Conservation (phyloP, 495 filamentous ascomycete genomes). For the Sporormia fimetaria region DNA sequence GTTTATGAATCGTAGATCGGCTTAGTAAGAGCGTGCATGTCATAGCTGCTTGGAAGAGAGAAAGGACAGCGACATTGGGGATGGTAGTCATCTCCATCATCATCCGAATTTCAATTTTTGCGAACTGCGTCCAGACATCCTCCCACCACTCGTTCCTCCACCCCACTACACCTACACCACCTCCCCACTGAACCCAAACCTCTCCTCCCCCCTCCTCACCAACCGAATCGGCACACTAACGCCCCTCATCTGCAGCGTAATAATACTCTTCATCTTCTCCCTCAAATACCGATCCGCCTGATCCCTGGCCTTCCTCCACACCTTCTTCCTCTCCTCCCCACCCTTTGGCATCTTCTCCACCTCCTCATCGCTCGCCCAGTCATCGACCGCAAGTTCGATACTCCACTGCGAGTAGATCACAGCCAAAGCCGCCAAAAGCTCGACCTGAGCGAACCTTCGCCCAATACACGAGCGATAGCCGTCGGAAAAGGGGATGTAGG, state of each 20-base stretch:
- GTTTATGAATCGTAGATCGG: too few species aligned
- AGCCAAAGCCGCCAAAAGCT: constrained; percentile 56
- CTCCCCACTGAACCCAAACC: constrained; percentile 47
- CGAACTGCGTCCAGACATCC: too few species aligned
- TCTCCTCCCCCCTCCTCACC: constrained; percentile 46
- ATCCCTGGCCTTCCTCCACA: constrained; percentile 45
- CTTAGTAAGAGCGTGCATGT: too few species aligned
- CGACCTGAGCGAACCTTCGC: constrained; percentile 65
- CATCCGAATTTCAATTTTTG: too few species aligned
- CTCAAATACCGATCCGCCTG: constrained; percentile 38
- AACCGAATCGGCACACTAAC: constrained; percentile 49
- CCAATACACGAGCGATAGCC: constrained; percentile 59
- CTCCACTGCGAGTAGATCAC: constrained; percentile 53
- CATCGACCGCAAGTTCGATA: constrained; percentile 53
- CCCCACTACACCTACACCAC: too few species aligned
- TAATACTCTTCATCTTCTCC: constrained; percentile 38
- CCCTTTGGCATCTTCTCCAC: constrained; percentile 40
- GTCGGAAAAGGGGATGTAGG: constrained; percentile 63
- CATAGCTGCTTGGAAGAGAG: too few species aligned
- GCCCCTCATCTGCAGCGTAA: constrained; percentile 53
- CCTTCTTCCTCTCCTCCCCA: constrained; percentile 35
- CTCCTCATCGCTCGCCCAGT: constrained; percentile 50
- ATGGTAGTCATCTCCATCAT: too few species aligned
- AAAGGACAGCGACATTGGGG: too few species aligned
- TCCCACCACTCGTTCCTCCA: too few species aligned